Evolutionary conservation across 2,329 filamentous ascomycete species (phyloP), one percentile per base, ranked within the genome.

Genomic region (Trichothecium sympodiale): DNA sequence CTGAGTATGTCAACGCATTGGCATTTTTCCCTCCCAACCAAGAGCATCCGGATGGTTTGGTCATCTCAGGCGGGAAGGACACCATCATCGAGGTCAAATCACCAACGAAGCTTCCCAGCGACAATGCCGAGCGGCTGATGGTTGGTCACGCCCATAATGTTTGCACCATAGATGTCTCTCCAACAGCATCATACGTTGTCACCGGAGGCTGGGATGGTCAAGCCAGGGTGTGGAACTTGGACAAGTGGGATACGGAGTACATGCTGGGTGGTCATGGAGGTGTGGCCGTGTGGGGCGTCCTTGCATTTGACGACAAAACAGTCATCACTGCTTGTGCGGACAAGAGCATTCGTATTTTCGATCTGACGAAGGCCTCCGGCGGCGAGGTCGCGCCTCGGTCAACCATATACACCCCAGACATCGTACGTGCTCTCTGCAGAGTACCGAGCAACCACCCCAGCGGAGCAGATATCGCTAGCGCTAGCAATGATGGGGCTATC

Each of bases 171-270:
- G 85, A 94, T 49, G 79, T 85, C 13, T 80, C 80, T 34, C 73
- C 80, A 1, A 72, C 78, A 40, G 81, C 80, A 2, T 73, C 64
- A 31, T 84, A 77, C 55, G 69, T 96, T 29, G 79, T 95, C 32
- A 96, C 89, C 45, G 91, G 89, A 23, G 84, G 88, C 49, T 98
- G 91, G 91, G 91, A 98, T 57, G 76, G 76, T 20, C 82, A 87
- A 44, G 88, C 86, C 18, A 80, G 86, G 37, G 64, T 96, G 35
- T 98, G 91, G 91, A 72, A 70, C 43, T 65, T 91, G n/a, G 74
- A 75, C 29, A 87, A 81, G 45, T 95, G 89, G 84, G 86, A 93
- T 52, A 74, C 74, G 8, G 74, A 83, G 43, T 61, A 77, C 10
- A 53, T 81, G 32, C 66, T 98, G 14, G 62, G 74, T 31, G 87